Percentiles rank a stretch among this genome's conserved stretches.
These are phyloP conservation scores for Astrothelium macrocarpum DNA, from an alignment of 495 filamentous ascomycete species.

Conservation along the genomic window DNA sequence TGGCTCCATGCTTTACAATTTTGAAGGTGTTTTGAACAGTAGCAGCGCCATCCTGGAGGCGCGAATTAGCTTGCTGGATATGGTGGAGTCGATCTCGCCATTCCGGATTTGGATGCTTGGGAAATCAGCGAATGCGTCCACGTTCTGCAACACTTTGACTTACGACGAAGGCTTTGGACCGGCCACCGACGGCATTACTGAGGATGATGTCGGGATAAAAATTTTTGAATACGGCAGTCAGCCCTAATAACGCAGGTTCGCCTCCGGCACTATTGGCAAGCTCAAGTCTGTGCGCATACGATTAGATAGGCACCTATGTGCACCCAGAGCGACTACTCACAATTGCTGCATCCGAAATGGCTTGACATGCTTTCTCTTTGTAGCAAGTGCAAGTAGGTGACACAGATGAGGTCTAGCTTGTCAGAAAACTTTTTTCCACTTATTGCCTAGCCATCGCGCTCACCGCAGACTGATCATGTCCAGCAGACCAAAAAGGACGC, in stretches of 20 bases:
- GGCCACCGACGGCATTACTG: constrained; percentile 44
- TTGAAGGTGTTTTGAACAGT: constrained; percentile 40
- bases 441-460: constrained; percentile 10
- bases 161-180: constrained; percentile 34
- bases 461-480: constrained; percentile 69
- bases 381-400: constrained; percentile 74
- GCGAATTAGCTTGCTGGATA: constrained; percentile 51
- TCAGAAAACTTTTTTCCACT: constrained; percentile 14
- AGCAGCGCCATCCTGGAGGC: constrained; percentile 23
- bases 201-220: constrained; percentile 84
- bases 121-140: constrained; percentile 15
- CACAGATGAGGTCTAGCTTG: constrained; percentile 51
- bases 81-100: constrained; percentile 61
- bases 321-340: constrained; percentile 43
- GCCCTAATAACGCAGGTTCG: constrained; percentile 64
- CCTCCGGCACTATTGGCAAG: constrained; percentile 53
- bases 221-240: constrained; percentile 78
- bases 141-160: constrained; percentile 34
- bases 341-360: constrained; percentile 76
- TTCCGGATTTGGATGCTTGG: constrained; percentile 62
- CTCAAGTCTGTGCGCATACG: constrained; percentile 39
- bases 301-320: constrained; percentile 3
- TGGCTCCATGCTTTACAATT: constrained; percentile 39
- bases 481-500: constrained; percentile 71
- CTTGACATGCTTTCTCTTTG: constrained; percentile 76